These are phyloP conservation scores for Myxozyma geophila DNA, from an alignment of 805 yeast species.

Conservation along the genomic window DNA sequence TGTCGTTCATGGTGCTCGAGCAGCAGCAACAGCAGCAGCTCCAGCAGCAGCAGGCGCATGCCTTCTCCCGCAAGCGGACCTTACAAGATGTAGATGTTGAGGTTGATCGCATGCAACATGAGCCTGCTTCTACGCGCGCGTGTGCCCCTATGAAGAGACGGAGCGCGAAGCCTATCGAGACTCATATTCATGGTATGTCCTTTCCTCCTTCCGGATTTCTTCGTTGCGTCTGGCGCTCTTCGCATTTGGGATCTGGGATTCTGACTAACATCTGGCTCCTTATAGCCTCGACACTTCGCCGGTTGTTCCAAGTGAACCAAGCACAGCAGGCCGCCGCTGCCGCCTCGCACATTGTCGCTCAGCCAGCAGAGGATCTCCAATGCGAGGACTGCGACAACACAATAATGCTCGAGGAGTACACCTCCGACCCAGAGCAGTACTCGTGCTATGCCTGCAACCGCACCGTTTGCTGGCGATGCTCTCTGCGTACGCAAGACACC, in stretches of 20 bases:
- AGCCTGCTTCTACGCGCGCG: constrained; percentile 1
- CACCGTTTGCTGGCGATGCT: constrained; percentile 37
- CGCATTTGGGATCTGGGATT: background rate
- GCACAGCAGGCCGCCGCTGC: constrained; percentile 13
- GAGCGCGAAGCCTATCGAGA: constrained; percentile 28
- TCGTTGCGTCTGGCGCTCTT: background rate
- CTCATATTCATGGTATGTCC: constrained; percentile 27
- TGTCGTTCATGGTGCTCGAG: background rate
- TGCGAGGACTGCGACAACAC: constrained; percentile 37
- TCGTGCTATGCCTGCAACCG: constrained; percentile 30
- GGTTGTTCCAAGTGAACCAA: constrained; percentile 11
- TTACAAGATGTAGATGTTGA: constrained; percentile 37
- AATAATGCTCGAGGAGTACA: constrained; percentile 31
- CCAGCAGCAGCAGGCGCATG: constrained; percentile 44
- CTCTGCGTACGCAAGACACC: constrained; percentile 27
- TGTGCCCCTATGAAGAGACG: constrained; percentile 23
- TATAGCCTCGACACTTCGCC: constrained; percentile 21
- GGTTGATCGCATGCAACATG: background rate
- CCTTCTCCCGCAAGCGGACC: constrained; percentile 53
- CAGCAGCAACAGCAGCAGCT: constrained; percentile 7
- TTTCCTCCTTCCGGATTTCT: too few relatives aligned
- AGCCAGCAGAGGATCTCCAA: constrained; percentile 14
- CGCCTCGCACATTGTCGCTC: background rate
- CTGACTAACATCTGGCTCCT: background rate
- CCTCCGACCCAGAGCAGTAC: constrained; percentile 29